Evolutionary conservation across 1,284 basidiomycete species (phyloP).

Genomic region (Cutaneotrichosporon arboriforme): DNA sequence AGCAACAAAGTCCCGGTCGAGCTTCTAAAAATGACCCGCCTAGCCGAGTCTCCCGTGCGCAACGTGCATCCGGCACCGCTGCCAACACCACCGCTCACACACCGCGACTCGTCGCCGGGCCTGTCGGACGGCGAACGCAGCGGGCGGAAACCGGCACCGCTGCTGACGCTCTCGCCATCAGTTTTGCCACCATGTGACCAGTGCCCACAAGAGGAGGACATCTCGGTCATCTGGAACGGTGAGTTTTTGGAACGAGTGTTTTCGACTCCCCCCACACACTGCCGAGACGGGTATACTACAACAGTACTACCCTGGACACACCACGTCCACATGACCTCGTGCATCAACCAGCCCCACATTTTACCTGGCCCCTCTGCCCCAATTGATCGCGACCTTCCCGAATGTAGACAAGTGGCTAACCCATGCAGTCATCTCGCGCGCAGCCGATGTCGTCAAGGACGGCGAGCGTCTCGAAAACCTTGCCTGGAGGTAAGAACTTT

Average conservation of each 20-base stretch:
- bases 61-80: not conserved
- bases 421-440: constrained; percentile 35
- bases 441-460: constrained; percentile 44
- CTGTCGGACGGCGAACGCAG: not conserved
- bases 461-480: constrained; percentile 43
- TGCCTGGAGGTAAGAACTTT: constrained; percentile 41
- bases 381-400: not conserved
- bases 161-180: constrained; percentile 10
- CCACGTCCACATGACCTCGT: too few species aligned
- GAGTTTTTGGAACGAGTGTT: not conserved
- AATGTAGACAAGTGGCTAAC: not conserved
- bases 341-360: not conserved
- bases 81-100: constrained; percentile 5
- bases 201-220: constrained; percentile 13
- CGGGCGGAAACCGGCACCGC: constrained; percentile 1
- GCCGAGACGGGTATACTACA: not conserved
- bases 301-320: not conserved
- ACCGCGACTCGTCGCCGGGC: constrained; percentile 3
- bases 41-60: too few species aligned
- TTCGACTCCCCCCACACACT: not conserved
- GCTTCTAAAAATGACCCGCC: too few species aligned
- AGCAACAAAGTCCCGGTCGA: too few species aligned
- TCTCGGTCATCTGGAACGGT: constrained; percentile 19
- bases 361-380: not conserved
- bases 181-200: constrained; percentile 2